A percentile compares a stretch with the other conserved stretches of the same genome.
Evolutionary conservation across 345 rosid species (phyloP).

Genomic region (Aegle marmelos): DNA sequence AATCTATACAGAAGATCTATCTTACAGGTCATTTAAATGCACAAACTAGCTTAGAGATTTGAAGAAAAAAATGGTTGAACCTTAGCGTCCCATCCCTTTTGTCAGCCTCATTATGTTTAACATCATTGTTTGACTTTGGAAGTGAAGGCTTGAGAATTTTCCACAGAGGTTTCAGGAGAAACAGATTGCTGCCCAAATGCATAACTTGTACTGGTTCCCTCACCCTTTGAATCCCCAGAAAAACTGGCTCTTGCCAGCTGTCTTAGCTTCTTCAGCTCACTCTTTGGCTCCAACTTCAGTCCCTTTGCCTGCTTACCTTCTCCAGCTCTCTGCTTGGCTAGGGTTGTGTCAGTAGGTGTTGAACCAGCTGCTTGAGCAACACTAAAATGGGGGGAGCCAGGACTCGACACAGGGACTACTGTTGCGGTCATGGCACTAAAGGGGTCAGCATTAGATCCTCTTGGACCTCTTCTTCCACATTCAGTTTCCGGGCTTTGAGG

Average conservation of each 20-base stretch:
- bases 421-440: conserved; percentile 41
- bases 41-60: background rate
- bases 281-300: conserved; percentile 25
- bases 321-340: conserved; percentile 13
- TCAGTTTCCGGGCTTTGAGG: conserved; percentile 34
- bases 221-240: conserved; percentile 23
- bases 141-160: conserved; percentile 23
- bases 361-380: conserved; percentile 8
- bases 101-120: background rate
- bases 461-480: conserved; percentile 10
- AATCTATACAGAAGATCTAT: background rate
- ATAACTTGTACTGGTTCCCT: conserved; percentile 24
- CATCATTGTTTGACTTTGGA: conserved; percentile 17
- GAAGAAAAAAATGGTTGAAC: background rate
- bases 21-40: background rate
- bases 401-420: conserved; percentile 42
- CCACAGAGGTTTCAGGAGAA: conserved; percentile 8
- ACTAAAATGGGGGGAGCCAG: conserved; percentile 31
- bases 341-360: conserved; percentile 7
- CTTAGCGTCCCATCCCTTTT: background rate
- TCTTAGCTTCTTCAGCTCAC: conserved; percentile 46
- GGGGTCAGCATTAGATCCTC: conserved; percentile 18
- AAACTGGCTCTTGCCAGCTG: conserved; percentile 49
- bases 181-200: conserved; percentile 5
- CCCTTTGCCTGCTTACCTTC: conserved; percentile 22